Evolutionary conservation across 257 asterid genomes (phyloP).

Genomic region (Nicotiana benthamiana): DNA sequence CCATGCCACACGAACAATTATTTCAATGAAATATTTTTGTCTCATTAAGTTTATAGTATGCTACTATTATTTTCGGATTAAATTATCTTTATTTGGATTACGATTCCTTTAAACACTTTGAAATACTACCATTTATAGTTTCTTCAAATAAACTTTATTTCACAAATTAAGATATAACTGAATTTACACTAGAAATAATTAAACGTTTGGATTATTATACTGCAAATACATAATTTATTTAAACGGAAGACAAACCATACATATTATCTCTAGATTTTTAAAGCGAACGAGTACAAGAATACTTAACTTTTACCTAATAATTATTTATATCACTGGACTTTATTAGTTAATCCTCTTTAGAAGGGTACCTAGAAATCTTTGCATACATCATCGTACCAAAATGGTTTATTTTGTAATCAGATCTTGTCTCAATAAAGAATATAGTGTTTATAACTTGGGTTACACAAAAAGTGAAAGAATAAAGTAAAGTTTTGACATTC

Average conservation of each 20-base stretch:
- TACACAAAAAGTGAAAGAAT: slow-evolving; percentile 15
- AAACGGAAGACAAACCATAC: background rate
- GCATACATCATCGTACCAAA: background rate
- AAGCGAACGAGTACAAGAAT: background rate
- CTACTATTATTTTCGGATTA: too few relatives aligned
- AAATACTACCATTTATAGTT: too few relatives aligned
- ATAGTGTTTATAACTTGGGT: slow-evolving; percentile 14
- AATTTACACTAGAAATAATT: too few relatives aligned
- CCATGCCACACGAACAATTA: too few relatives aligned
- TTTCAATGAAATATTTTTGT: too few relatives aligned
- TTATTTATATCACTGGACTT: background rate
- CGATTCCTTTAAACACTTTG: too few relatives aligned
- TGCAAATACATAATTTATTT: too few relatives aligned
- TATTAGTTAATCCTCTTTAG: background rate
- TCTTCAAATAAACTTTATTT: too few relatives aligned
- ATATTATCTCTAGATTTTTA: background rate
- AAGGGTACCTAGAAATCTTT: background rate
- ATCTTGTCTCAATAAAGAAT: background rate
- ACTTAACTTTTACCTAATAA: background rate
- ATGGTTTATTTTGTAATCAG: background rate
- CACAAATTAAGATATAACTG: too few relatives aligned
- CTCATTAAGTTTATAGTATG: too few relatives aligned
- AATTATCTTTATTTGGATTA: too few relatives aligned
- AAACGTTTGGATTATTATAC: too few relatives aligned
- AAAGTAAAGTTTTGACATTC: background rate